Evolutionary conservation across 2,329 filamentous ascomycete genomes (phyloP).

Genomic region (Colletotrichum chrysophilum): DNA sequence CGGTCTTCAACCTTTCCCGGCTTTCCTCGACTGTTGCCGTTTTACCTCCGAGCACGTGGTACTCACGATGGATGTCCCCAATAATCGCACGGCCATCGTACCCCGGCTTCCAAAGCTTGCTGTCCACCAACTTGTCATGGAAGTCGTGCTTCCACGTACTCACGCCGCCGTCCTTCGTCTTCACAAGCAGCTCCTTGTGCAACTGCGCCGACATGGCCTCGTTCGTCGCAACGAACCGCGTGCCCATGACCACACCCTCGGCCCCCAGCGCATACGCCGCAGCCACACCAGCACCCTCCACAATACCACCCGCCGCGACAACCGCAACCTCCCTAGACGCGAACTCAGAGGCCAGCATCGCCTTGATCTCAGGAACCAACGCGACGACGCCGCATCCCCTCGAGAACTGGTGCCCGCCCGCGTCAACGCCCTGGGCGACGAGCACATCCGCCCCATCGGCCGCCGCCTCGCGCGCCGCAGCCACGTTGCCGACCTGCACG

Average conservation of each 20-base stretch:
- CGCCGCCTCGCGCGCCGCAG: constrained; percentile 55
- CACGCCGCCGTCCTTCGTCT: constrained; percentile 46
- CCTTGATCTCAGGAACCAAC: constrained; percentile 62
- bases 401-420: constrained; percentile 66
- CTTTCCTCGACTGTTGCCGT: constrained; percentile 40
- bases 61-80: constrained; percentile 43
- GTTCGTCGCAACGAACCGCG: constrained; percentile 48
- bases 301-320: constrained; percentile 66
- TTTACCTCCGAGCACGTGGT: constrained; percentile 26
- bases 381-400: constrained; percentile 58
- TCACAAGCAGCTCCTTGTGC: constrained; percentile 45
- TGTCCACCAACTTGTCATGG: constrained; percentile 45
- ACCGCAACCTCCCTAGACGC: constrained; percentile 40
- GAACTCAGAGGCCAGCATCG: constrained; percentile 47
- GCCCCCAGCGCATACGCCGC: constrained; percentile 58
- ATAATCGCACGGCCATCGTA: constrained; percentile 52
- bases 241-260: constrained; percentile 49
- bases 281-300: constrained; percentile 58
- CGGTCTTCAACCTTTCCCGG: constrained; percentile 39
- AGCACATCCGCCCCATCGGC: constrained; percentile 60
- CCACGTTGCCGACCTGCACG: constrained; percentile 66
- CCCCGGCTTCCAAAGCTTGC: constrained; percentile 42
- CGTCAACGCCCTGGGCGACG: constrained; percentile 68
- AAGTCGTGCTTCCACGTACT: constrained; percentile 53
- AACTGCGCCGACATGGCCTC: constrained; percentile 48